phyloP scores from a whole-genome alignment of 768 basidiomycete species.

The Crepidotus variabilis region DNA sequence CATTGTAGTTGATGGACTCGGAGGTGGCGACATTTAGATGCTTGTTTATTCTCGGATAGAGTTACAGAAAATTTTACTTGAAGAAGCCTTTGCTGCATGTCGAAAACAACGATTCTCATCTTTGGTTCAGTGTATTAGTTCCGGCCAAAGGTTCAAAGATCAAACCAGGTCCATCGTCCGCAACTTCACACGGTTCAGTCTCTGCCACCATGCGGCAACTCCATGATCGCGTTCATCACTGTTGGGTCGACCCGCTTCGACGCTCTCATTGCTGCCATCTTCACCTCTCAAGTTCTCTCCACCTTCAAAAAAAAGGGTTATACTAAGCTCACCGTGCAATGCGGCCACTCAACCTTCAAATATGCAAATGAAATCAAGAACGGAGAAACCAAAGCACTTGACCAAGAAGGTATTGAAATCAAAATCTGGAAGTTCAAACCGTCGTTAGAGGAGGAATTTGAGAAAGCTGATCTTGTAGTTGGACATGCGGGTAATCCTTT shows the following conservation, averaged over 20 bases:
- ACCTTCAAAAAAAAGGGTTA: constrained; percentile 55
- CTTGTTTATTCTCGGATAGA: no score
- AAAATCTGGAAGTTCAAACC: constrained; percentile 74
- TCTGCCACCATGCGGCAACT: no score
- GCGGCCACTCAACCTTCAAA: constrained; percentile 63
- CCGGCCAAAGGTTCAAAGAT: no score
- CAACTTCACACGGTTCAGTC: no score
- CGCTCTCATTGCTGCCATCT: constrained; percentile 55
- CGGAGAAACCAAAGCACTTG: constrained; percentile 22
- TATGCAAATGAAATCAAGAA: constrained; percentile 23
- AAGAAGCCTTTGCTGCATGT: no score
- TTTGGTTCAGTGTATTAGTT: no score
- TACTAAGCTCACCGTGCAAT: constrained; percentile 64
- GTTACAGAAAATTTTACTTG: no score
- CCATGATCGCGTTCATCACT: constrained; percentile 69
- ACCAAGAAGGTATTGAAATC: constrained; percentile 45
- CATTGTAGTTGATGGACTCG: no score
- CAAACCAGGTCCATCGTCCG: no score
- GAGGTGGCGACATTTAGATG: no score
- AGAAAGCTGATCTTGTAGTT: constrained; percentile 73
- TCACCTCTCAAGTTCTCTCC: constrained; percentile 57
- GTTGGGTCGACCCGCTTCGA: constrained; percentile 91
- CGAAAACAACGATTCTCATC: no score
- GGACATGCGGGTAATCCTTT: constrained; percentile 82
- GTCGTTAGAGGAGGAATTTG: constrained; percentile 62